Evolutionary conservation across 2,329 filamentous ascomycete species (phyloP).

Genomic region (Stylonectria norvegica): DNA sequence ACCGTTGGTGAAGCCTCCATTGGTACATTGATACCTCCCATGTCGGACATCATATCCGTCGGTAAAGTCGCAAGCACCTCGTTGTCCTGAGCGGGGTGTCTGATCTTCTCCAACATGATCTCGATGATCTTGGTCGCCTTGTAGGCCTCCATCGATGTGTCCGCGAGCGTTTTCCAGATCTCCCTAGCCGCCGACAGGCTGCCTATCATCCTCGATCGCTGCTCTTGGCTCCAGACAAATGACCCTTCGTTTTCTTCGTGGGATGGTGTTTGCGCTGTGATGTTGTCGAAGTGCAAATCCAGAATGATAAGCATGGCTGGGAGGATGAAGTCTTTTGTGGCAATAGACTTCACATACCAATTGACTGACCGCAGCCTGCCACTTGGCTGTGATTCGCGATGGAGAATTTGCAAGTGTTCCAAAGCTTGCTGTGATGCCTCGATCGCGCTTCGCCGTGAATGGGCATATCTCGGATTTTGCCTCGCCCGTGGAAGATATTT

Average conservation of each 20-base stretch:
- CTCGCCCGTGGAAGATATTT: constrained; percentile 79
- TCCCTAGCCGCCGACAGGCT: constrained; percentile 68
- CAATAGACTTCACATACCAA: constrained; percentile 76
- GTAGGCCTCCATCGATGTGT: constrained; percentile 82
- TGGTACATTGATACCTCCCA: constrained; percentile 38
- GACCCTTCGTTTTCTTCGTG: constrained; percentile 40
- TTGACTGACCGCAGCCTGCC: constrained; percentile 70
- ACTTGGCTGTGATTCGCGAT: constrained; percentile 68
- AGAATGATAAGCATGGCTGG: constrained; percentile 81
- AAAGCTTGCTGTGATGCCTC: constrained; percentile 83
- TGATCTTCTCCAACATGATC: constrained; percentile 80
- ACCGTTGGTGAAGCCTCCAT: constrained; percentile 33
- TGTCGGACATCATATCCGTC: constrained; percentile 24
- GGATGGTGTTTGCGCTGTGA: constrained; percentile 42
- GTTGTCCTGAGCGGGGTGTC: constrained; percentile 19
- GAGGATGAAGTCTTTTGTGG: constrained; percentile 80
- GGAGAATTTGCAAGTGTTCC: constrained; percentile 69
- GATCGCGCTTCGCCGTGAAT: constrained; percentile 79
- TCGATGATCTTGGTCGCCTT: constrained; percentile 80
- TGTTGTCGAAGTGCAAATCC: constrained; percentile 71
- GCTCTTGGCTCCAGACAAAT: constrained; percentile 55
- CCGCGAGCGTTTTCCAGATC: constrained; percentile 77
- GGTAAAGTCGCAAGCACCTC: constrained; percentile 11
- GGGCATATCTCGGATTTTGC: constrained; percentile 75
- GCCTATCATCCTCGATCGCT: constrained; percentile 71